Evolutionary conservation across 1,284 basidiomycete species (phyloP).

Genomic region (Fomitiporia mediterranea): DNA sequence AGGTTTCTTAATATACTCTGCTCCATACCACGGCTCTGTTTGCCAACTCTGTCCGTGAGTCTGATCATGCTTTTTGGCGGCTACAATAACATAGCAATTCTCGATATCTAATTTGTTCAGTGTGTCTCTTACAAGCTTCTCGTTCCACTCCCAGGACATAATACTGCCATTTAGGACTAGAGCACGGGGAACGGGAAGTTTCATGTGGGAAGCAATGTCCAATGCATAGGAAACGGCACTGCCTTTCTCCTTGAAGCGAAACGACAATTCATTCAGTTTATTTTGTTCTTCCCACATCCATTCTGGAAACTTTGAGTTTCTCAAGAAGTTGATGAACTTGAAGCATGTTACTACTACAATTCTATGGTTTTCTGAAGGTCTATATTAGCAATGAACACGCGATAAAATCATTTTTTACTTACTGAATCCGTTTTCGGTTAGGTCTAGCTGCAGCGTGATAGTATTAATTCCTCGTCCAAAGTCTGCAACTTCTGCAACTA

Average conservation of each 20-base stretch:
- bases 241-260: conserved; percentile 86
- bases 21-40: conserved; percentile 82
- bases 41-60: conserved; percentile 63
- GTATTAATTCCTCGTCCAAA: conserved; percentile 82
- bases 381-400: not conserved
- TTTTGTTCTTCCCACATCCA: conserved; percentile 67
- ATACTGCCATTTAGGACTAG: conserved; percentile 72
- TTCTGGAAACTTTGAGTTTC: no score
- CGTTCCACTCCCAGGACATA: conserved; percentile 67
- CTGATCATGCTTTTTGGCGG: no score
- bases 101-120: no score
- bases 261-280: conserved; percentile 70
- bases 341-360: conserved; percentile 31
- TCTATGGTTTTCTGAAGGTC: not conserved
- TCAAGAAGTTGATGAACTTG: conserved; percentile 31
- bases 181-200: conserved; percentile 77
- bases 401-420: conserved; percentile 27
- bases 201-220: conserved; percentile 72
- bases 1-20: conserved; percentile 47
- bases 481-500: conserved; percentile 71
- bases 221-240: conserved; percentile 80
- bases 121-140: no score
- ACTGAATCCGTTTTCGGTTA: conserved; percentile 88
- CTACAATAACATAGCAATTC: no score
- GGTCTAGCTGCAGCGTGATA: conserved; percentile 79